These are phyloP conservation scores for Colletotrichum tropicale DNA, from an alignment of 2,329 filamentous ascomycete species.

Conservation along the genomic window DNA sequence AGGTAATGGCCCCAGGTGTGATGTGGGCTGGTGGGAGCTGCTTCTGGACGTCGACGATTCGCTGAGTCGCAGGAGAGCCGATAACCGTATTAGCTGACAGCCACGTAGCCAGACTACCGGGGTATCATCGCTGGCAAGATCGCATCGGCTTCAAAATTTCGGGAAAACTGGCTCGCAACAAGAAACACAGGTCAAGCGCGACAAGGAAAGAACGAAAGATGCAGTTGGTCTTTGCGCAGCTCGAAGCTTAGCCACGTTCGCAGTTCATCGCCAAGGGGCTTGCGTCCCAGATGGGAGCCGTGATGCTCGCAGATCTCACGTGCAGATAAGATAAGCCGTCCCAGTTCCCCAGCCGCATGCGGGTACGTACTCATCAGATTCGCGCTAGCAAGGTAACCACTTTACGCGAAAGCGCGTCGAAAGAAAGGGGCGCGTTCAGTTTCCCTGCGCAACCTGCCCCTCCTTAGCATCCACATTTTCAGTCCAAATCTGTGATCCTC, in stretches of 20 bases:
- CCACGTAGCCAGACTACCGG: constrained; percentile 43
- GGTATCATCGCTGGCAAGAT: constrained; percentile 50
- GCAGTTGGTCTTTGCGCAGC: constrained; percentile 1
- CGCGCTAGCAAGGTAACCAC: constrained; percentile 10
- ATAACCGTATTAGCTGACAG: constrained; percentile 40
- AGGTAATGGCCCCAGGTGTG: constrained; percentile 1
- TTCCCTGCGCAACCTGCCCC: constrained; percentile 14
- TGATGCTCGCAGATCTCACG: not conserved
- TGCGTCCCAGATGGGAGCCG: not conserved
- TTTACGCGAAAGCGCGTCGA: constrained; percentile 11
- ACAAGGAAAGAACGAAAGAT: constrained; percentile 1
- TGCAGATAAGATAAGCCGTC: not conserved
- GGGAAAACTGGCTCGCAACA: not conserved
- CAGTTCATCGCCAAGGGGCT: not conserved
- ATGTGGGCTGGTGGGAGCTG: not conserved
- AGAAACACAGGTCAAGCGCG: not conserved
- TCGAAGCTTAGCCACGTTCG: constrained; percentile 16
- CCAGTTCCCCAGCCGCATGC: not conserved
- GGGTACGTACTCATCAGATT: not conserved
- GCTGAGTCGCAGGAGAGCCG: constrained; percentile 28
- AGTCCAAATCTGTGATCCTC: constrained; percentile 4
- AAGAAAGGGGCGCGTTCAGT: constrained; percentile 12
- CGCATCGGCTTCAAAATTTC: not conserved
- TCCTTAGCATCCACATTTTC: constrained; percentile 17
- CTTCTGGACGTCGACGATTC: constrained; percentile 3